A percentile compares a stretch with the other conserved stretches of the same genome.
Conservation (phyloP, 2,329 filamentous ascomycete species). For the Aureobasidium sp. region DNA sequence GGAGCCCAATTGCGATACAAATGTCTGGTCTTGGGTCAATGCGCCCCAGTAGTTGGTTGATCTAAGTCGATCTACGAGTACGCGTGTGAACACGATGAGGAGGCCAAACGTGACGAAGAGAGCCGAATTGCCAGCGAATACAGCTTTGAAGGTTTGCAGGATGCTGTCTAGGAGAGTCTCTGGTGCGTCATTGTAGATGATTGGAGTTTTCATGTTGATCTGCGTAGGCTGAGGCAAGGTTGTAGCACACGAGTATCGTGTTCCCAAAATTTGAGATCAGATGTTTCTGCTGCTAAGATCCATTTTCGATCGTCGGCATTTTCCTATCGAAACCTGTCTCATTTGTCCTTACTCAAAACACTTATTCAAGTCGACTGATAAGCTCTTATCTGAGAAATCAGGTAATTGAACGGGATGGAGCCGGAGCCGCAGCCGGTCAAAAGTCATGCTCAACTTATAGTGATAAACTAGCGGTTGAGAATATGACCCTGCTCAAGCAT, state of each 20-base stretch:
- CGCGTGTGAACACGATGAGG: not conserved
- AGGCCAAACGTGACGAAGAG: not conserved
- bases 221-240: not conserved
- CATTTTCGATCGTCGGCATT: too few species aligned
- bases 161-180: not conserved
- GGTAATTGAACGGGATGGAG: too few species aligned
- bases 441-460: not conserved
- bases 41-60: not conserved
- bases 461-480: too few species aligned
- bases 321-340: too few species aligned
- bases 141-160: not conserved
- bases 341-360: too few species aligned
- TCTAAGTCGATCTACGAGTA: not conserved
- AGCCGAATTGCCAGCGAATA: not conserved
- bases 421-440: not conserved
- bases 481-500: not conserved
- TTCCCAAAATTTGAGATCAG: too few species aligned
- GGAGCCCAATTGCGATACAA: not conserved
- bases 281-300: too few species aligned
- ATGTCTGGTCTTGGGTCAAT: not conserved
- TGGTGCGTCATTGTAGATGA: not conserved
- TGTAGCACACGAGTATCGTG: too few species aligned
- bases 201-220: not conserved
- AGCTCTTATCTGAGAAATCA: too few species aligned
- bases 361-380: too few species aligned